Evolutionary conservation across 352 stramenopile species (phyloP), one percentile per base, ranked within the genome.

Genomic region (Plasmopara muralis): DNA sequence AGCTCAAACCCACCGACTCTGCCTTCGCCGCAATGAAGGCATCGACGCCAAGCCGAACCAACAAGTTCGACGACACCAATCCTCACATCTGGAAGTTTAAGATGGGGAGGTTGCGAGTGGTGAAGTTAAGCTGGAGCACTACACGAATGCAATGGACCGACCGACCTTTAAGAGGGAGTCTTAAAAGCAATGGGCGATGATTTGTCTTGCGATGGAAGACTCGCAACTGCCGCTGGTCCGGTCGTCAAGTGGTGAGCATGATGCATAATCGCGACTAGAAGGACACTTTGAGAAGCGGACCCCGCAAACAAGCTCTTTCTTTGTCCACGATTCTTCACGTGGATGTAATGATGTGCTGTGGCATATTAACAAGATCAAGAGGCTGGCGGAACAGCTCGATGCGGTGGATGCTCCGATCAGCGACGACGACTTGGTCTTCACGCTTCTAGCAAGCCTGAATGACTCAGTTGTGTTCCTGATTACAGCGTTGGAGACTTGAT

Each of bases 401-500:
- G 30, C 30, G 9, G 30, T 34, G 5, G 30, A 34, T 9, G 30
- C 30, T 54, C 50, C 43, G 18, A 43, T 59, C 48, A 59, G 43
- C 9, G 30, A 34, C 5, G 30, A 34, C 30, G 30, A 34, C 37
- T 30, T 59, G 42, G 57, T 54, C 31, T 53, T 58, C 33, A 43
- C 49, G 31, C 56, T 63, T 53, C 48, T 63, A 0, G 49, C 13
- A 14, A 53, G 47, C 30, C 33, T 63, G 16, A 66, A 30, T 46
- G 51, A 66, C 39, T 62, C 46, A n/a, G 61, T 57, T 47, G 52
- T 57, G 58, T 66, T 66, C 40, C 58, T 56, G 6, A 61, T 66
- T 39, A 66, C 45, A 40, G 58, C 58, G 30, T 61, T 66, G 16
- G 43, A 64, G 31, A 57, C 55, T 6, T 33, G 47, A 29, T 12